phyloP scores from a whole-genome alignment of 2,329 filamentous ascomycete genomes.

The Diaporthe ilicicola region DNA sequence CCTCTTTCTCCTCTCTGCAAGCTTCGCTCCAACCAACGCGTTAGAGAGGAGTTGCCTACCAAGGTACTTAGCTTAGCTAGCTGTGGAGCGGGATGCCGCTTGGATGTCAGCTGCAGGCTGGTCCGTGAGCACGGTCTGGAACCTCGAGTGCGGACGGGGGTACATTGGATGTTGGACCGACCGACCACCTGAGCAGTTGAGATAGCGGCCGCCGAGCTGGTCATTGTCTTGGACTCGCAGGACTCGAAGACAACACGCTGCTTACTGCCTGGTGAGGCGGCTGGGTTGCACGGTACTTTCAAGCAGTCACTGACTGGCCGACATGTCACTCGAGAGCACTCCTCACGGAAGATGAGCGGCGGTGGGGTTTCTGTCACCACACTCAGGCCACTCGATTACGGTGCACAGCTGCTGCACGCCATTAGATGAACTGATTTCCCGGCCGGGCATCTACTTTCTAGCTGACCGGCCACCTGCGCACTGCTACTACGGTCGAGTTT shows the following conservation, averaged over 20 bases:
- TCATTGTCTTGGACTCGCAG: conserved; percentile 18
- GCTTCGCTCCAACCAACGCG: background rate
- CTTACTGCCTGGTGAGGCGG: background rate
- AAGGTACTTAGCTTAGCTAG: background rate
- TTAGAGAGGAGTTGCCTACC: background rate
- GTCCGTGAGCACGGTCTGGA: conserved; percentile 11
- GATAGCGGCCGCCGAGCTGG: background rate
- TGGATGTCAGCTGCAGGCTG: conserved; percentile 16
- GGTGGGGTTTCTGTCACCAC: conserved; percentile 4
- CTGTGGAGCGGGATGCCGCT: conserved; percentile 10
- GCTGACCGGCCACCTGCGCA: background rate
- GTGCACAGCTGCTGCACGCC: background rate
- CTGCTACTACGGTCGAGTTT: background rate
- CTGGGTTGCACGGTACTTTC: background rate
- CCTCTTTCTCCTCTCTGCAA: background rate
- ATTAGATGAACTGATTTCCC: background rate
- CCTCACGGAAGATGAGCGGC: conserved; percentile 16
- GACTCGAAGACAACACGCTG: background rate
- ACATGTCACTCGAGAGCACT: background rate
- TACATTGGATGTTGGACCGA: background rate
- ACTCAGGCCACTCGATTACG: background rate
- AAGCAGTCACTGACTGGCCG: background rate
- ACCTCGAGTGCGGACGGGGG: background rate
- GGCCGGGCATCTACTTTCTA: background rate
- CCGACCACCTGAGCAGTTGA: background rate